phyloP scores from a whole-genome alignment of 345 rosid genomes.

The Eucalyptus paniculata region DNA sequence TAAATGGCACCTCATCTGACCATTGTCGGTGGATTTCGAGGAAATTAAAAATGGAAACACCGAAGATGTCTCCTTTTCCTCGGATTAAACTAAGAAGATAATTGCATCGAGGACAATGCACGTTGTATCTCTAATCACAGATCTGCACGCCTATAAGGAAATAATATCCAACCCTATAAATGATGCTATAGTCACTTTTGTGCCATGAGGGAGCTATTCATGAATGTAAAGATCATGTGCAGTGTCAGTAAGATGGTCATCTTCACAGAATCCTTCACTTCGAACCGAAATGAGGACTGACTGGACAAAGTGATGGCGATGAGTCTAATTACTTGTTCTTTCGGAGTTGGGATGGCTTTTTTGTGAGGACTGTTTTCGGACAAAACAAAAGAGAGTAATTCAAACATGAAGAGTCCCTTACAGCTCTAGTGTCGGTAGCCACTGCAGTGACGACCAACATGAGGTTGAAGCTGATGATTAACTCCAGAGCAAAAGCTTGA shows the following conservation, averaged over 20 bases:
- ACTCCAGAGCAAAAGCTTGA: constrained; percentile 82
- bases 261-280: background rate
- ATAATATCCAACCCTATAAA: background rate
- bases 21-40: background rate
- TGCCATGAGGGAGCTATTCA: background rate
- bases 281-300: background rate
- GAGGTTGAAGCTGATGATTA: constrained; percentile 72
- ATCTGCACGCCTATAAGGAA: background rate
- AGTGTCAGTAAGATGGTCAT: background rate
- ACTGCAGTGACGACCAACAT: constrained; percentile 93
- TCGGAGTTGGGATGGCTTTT: background rate
- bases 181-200: background rate
- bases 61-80: background rate
- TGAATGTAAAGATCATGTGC: background rate
- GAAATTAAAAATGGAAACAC: background rate
- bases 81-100: background rate
- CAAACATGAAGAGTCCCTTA: constrained; percentile 6
- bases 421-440: constrained; percentile 94
- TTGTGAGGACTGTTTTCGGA: background rate
- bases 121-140: background rate
- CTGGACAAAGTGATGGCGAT: background rate
- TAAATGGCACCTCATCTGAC: background rate
- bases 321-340: background rate
- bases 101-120: background rate
- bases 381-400: background rate